Percentiles rank a stretch among this genome's conserved stretches.
phyloP scores from a whole-genome alignment of 495 filamentous ascomycete genomes.

The Chaetomium tenue region DNA sequence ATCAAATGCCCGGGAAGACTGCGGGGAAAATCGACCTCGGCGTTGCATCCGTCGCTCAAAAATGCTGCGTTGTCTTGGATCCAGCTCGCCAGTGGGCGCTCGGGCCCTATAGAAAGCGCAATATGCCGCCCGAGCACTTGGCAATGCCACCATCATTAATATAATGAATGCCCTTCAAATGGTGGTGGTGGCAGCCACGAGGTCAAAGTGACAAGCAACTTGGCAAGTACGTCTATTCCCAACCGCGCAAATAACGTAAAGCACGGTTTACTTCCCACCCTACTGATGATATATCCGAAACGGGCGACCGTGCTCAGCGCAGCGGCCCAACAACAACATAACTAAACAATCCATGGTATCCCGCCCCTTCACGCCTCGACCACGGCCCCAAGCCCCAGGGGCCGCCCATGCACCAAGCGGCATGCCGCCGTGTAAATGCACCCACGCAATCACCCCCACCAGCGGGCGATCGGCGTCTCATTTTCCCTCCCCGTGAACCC shows the following conservation, averaged over 20 bases:
- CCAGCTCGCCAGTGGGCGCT: too few species aligned
- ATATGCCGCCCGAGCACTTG: not conserved
- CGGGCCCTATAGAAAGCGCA: not conserved
- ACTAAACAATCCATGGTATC: not conserved
- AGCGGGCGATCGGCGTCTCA: not conserved
- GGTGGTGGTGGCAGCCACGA: not conserved
- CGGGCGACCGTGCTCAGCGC: not conserved
- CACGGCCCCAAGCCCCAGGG: slow-evolving; percentile 12
- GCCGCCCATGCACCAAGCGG: slow-evolving; percentile 3
- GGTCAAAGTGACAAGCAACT: not conserved
- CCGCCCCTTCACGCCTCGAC: not conserved
- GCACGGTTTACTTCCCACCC: too few species aligned
- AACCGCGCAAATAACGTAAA: not conserved
- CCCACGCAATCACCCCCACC: too few species aligned
- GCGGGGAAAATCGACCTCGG: not conserved
- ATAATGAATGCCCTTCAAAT: not conserved
- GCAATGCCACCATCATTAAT: not conserved
- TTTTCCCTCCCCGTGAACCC: not conserved
- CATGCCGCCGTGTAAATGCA: slow-evolving; percentile 11
- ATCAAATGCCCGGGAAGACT: not conserved
- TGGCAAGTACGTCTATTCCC: not conserved
- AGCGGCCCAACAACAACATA: not conserved
- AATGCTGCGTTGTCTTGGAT: not conserved
- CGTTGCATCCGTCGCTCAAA: slow-evolving; percentile 2
- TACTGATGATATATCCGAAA: slow-evolving; percentile 3